Conservation (phyloP, 352 stramenopile genomes). For the Phytophthora hibernalis region DNA sequence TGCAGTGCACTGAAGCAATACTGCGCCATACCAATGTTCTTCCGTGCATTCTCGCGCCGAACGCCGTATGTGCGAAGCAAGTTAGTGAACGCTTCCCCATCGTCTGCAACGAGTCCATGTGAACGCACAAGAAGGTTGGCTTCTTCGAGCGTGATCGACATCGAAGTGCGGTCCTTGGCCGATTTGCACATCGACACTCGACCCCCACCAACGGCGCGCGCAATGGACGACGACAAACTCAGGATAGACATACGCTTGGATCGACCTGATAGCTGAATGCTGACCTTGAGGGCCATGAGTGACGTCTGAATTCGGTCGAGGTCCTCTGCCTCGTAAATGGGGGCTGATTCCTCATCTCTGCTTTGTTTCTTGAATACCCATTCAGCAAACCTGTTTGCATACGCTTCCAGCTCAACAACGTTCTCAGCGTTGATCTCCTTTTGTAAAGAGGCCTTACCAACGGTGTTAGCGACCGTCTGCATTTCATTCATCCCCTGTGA, state of each 20-base stretch:
- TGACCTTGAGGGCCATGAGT: constrained; percentile 47
- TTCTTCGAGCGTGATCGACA: constrained; percentile 97
- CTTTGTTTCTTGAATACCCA: constrained; percentile 49
- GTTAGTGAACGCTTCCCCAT: constrained; percentile 66
- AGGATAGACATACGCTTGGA: constrained; percentile 87
- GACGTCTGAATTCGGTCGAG: constrained; percentile 42
- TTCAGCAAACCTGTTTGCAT: constrained; percentile 50
- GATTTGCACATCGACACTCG: constrained; percentile 97
- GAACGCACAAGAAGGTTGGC: constrained; percentile 68
- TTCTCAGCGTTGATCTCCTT: constrained; percentile 88
- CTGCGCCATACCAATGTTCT: constrained; percentile 88
- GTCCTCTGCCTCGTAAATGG: constrained; percentile 41
- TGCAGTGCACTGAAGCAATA: constrained; percentile 87
- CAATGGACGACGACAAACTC: constrained; percentile 75
- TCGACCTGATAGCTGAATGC: constrained; percentile 55
- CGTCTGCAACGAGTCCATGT: constrained; percentile 59
- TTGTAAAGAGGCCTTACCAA: constrained; percentile 76
- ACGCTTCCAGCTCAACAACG: constrained; percentile 62
- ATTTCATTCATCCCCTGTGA: constrained; percentile 94
- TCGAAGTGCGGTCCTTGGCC: constrained; percentile 97
- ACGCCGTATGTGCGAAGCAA: constrained; percentile 80
- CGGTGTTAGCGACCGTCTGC: constrained; percentile 92
- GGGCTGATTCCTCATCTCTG: constrained; percentile 16
- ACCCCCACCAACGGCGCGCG: constrained; percentile 86
- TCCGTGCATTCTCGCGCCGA: constrained; percentile 84